Conservation (phyloP, 192 early-diverging fungal genomes). For the Glomus cerebriforme region DNA sequence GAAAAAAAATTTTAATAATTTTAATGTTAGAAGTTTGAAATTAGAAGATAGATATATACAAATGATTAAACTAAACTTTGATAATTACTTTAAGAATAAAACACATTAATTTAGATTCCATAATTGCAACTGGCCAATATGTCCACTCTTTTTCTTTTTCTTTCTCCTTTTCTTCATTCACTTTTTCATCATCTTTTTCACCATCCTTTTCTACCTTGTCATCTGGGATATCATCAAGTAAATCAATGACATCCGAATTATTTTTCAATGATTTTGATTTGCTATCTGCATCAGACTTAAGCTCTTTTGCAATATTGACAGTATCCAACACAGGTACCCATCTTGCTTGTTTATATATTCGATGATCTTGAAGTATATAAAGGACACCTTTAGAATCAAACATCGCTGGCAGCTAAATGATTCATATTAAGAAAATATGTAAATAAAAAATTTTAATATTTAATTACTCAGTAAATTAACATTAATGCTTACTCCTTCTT, state of each 20-base stretch:
- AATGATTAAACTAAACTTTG: background rate
- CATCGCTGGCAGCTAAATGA: conserved; percentile 61
- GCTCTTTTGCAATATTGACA: background rate
- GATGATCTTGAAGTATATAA: conserved; percentile 68
- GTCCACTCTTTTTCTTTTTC: conserved; percentile 39
- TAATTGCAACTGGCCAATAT: conserved; percentile 89
- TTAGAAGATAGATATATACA: conserved; percentile 5
- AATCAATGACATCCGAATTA: background rate
- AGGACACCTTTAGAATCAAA: conserved; percentile 84
- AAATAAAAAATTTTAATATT: background rate
- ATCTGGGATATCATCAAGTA: background rate
- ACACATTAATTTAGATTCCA: conserved; percentile 70
- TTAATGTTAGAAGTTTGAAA: background rate
- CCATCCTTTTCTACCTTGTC: background rate
- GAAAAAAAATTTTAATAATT: background rate
- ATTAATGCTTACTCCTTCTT: conserved; percentile 56
- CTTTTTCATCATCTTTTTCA: background rate
- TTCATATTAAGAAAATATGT: conserved; percentile 11
- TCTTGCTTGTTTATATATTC: conserved; percentile 58
- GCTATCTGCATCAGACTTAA: background rate
- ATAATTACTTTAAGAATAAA: conserved; percentile 65
- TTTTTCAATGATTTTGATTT: background rate
- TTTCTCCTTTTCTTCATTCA: background rate
- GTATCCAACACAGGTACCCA: conserved; percentile 90
- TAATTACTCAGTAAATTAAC: background rate